These are phyloP conservation scores for Hypoxylon subgilvum DNA, from an alignment of 495 filamentous ascomycete species.

Conservation along the genomic window DNA sequence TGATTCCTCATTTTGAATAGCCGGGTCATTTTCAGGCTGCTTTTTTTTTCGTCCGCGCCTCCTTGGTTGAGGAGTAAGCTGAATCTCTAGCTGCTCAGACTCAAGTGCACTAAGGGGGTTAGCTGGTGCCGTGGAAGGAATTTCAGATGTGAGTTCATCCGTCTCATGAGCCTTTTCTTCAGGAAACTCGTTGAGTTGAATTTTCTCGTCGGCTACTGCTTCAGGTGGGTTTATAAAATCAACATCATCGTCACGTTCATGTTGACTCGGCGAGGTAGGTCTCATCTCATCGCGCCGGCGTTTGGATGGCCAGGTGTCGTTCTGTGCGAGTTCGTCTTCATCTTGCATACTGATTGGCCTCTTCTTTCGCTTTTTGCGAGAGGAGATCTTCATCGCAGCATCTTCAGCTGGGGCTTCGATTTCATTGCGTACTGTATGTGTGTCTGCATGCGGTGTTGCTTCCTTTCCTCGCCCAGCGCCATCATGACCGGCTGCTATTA, in stretches of 20 bases:
- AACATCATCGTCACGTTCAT: conserved; percentile 17
- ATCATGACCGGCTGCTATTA: conserved; percentile 23
- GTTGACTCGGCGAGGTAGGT: not conserved
- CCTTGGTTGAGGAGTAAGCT: conserved; percentile 20
- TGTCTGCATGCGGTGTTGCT: not conserved
- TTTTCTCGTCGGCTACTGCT: not conserved
- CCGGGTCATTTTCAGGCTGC: conserved; percentile 6
- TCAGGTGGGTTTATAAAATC: conserved; percentile 15
- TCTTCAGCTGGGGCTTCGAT: not conserved
- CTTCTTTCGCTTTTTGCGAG: conserved; percentile 22
- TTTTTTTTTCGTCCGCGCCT: conserved; percentile 43
- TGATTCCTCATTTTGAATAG: not conserved
- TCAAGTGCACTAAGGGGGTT: not conserved
- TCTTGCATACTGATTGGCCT: conserved; percentile 11
- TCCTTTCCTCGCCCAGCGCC: not conserved
- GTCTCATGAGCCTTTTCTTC: not conserved
- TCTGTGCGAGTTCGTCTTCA: conserved; percentile 35
- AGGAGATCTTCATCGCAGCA: not conserved
- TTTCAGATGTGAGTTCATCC: conserved; percentile 7
- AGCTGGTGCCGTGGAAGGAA: conserved; percentile 13
- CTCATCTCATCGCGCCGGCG: conserved; percentile 17
- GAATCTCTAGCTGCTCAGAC: conserved; percentile 5
- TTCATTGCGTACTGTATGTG: not conserved
- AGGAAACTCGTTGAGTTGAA: not conserved
- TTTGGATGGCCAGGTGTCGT: conserved; percentile 15